Evolutionary conservation across 2,329 filamentous ascomycete genomes (phyloP).

Genomic region (Nakataea oryzae): DNA sequence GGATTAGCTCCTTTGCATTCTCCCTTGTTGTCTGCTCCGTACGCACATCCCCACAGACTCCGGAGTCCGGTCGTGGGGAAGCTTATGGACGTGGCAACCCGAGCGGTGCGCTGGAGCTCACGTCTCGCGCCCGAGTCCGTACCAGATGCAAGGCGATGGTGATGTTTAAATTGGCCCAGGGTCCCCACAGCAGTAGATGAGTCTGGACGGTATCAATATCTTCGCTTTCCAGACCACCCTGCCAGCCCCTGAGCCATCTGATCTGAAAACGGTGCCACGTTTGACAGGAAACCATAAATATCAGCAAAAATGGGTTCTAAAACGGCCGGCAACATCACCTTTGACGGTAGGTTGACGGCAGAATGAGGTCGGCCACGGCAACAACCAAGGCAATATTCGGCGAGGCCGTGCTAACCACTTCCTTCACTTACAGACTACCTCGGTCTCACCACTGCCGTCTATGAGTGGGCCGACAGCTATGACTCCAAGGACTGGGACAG

Average conservation of each 20-base stretch:
- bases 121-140: background rate
- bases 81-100: background rate
- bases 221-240: background rate
- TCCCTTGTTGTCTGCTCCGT: background rate
- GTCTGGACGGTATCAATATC: background rate
- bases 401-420: background rate
- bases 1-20: background rate
- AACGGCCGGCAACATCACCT: background rate
- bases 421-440: constrained; percentile 28
- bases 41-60: background rate
- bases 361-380: background rate
- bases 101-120: background rate
- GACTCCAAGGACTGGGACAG: constrained; percentile 55
- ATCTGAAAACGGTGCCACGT: background rate
- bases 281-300: background rate
- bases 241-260: background rate
- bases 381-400: background rate
- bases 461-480: constrained; percentile 55
- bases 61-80: constrained; percentile 1
- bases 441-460: constrained; percentile 34
- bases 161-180: background rate
- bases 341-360: background rate
- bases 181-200: background rate
- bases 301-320: constrained; percentile 1
- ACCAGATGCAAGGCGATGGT: background rate